Base-by-base conservation (phyloP, 2,329 filamentous ascomycete genomes). In the Colletotrichum sp. region DNA sequence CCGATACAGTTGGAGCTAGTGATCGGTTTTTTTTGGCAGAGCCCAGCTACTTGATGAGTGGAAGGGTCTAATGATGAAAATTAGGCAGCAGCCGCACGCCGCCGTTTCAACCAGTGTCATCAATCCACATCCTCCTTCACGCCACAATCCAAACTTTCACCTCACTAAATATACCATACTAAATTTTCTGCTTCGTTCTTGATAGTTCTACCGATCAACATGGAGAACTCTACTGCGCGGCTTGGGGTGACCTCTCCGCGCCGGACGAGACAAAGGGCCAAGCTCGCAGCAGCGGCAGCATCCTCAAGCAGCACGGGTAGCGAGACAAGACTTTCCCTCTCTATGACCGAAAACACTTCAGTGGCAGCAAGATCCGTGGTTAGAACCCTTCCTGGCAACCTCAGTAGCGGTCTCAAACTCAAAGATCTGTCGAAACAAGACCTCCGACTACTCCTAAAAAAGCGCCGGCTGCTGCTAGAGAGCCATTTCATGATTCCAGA, bases 341-440 rank as follows among this genome's bases (percentile, higher is more conserved):
- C 66, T 24, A 18, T 33, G 5, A 3, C 55, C 11, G 24, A 29
- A 29, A 8, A 7, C 34, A 18, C 15, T 15, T 21, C 21, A 43
- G 8, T 0, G 16, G 15, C 62, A 27, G 3, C 16, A 15, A 8
- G 27, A 6, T 8, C 11, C 8, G 16, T 15, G 6, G 64, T 63
- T 27, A 16, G 36, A 8, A 18, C 12, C 1, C 63, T 76, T 3
- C 64, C 75, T n/a, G 65, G 47, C 18, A 55, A 8, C 4, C 66
- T 69, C 9, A 13, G 21, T 2, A 24, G 21, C 6, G 21, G 27
- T 21, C 31, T 68, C 62, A 77, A 74, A n/a, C 43, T 33, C 18
- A 72, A 71, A n/a, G 27, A 65, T n/a, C 51, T 77, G 6, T 9
- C 34, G 5, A 69, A 13, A 11, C 66, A 69, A 57, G 75, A 77